These are phyloP conservation scores for Claviceps sorghi DNA, from an alignment of 2,329 filamentous ascomycete genomes.

Conservation along the genomic window DNA sequence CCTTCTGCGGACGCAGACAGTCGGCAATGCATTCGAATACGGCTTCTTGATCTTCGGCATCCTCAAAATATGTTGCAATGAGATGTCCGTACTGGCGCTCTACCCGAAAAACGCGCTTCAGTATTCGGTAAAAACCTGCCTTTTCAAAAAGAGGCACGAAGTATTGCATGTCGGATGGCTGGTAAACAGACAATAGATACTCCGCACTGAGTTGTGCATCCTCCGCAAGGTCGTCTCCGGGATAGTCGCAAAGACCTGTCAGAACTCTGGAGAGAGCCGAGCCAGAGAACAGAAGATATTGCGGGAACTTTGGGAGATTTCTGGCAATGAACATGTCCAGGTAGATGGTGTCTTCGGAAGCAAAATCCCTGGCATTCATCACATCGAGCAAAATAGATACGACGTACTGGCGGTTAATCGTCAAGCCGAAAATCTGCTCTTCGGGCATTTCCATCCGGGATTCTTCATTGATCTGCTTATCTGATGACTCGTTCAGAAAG, in stretches of 20 bases:
- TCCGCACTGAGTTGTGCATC: slow-evolving; percentile 96
- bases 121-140: slow-evolving; percentile 76
- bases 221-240: slow-evolving; percentile 64
- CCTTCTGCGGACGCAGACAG: slow-evolving; percentile 51
- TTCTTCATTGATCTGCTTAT: slow-evolving; percentile 42
- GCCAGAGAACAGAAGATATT: slow-evolving; percentile 83
- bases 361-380: slow-evolving; percentile 67
- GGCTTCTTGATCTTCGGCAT: slow-evolving; percentile 56
- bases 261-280: slow-evolving; percentile 72
- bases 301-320: slow-evolving; percentile 90
- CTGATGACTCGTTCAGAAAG: slow-evolving; percentile 71
- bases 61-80: slow-evolving; percentile 70
- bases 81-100: slow-evolving; percentile 71
- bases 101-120: slow-evolving; percentile 74
- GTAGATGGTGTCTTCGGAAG: slow-evolving; percentile 73
- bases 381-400: slow-evolving; percentile 82
- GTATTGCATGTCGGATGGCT: slow-evolving; percentile 64
- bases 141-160: slow-evolving; percentile 65
- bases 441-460: slow-evolving; percentile 39
- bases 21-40: slow-evolving; percentile 70
- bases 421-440: slow-evolving; percentile 53
- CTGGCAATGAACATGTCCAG: slow-evolving; percentile 97
- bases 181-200: slow-evolving; percentile 85
- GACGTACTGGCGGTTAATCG: slow-evolving; percentile 81
- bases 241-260: slow-evolving; percentile 70